Evolutionary conservation across 2,329 filamentous ascomycete genomes (phyloP).

Genomic region (Colletotrichum graminicola): DNA sequence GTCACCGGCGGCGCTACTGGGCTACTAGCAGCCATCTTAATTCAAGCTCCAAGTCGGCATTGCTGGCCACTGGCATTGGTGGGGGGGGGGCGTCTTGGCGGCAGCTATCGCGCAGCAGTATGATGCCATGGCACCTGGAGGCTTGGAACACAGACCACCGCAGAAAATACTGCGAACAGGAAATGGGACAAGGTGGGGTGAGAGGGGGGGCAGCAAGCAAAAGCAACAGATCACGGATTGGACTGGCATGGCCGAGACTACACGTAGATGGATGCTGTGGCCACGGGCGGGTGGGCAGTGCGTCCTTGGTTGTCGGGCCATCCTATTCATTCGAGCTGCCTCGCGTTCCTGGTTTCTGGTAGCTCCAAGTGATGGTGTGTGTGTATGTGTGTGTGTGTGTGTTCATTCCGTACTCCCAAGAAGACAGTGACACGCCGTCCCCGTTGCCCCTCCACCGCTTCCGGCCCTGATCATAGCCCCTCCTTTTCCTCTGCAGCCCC

Average conservation of each 20-base stretch:
- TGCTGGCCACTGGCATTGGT: conserved; percentile 36
- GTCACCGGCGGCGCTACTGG: conserved; percentile 2
- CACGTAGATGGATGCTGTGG: background rate
- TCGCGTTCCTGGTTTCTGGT: conserved; percentile 36
- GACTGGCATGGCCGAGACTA: conserved; percentile 16
- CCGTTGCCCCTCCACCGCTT: conserved; percentile 38
- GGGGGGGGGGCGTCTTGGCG: conserved; percentile 37
- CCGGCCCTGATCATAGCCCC: conserved; percentile 30
- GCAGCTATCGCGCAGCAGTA: conserved; percentile 40
- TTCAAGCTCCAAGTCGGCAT: conserved; percentile 41
- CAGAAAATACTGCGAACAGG: conserved; percentile 18
- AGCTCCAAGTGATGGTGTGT: conserved; percentile 28
- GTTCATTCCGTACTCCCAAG: conserved; percentile 25
- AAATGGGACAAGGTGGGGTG: conserved; percentile 24
- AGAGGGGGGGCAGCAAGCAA: conserved; percentile 26
- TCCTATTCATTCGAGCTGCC: conserved; percentile 24
- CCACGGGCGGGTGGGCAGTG: conserved; percentile 19
- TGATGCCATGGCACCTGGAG: conserved; percentile 41
- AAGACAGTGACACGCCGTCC: conserved; percentile 35
- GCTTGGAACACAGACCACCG: conserved; percentile 36
- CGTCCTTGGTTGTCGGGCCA: conserved; percentile 23
- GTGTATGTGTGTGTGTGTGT: background rate
- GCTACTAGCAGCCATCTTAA: conserved; percentile 25
- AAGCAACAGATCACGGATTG: conserved; percentile 37
- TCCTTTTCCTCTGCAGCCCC: conserved; percentile 39